These are phyloP conservation scores for Saprolegnia diclina DNA, from an alignment of 352 stramenopile species.

Conservation along the genomic window DNA sequence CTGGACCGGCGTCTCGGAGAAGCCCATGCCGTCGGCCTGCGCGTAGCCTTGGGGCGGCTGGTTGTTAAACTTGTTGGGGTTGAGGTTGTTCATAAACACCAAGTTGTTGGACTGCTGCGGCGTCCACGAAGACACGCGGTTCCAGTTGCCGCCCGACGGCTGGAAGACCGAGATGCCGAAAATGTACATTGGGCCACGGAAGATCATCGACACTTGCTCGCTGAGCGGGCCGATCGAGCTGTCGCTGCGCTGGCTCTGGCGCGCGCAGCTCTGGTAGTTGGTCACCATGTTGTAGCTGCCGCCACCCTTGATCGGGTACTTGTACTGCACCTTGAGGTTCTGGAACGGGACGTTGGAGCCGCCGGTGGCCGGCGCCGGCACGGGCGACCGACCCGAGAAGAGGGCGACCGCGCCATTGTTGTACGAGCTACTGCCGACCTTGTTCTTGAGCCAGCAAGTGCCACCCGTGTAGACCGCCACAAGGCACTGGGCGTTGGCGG, in stretches of 20 bases:
- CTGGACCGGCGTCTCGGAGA: conserved; percentile 33
- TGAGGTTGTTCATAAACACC: conserved; percentile 81
- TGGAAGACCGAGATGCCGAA: conserved; percentile 69
- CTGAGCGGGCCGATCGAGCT: conserved; percentile 54
- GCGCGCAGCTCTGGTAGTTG: conserved; percentile 50
- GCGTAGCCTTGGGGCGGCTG: conserved; percentile 57
- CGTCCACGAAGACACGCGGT: conserved; percentile 60
- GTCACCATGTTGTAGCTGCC: conserved; percentile 69
- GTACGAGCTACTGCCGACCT: neutral
- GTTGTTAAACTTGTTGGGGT: conserved; percentile 59
- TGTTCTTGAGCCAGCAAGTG: conserved; percentile 24
- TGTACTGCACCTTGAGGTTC: conserved; percentile 13
- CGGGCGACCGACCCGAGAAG: neutral
- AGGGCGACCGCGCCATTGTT: neutral
- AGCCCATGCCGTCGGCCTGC: conserved; percentile 42
- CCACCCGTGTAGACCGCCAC: conserved; percentile 5
- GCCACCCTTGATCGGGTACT: conserved; percentile 2
- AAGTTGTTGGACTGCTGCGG: conserved; percentile 56
- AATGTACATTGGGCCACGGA: conserved; percentile 65
- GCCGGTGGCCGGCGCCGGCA: neutral
- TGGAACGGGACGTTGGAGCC: neutral
- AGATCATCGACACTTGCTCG: conserved; percentile 55
- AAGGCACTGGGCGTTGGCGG: neutral
- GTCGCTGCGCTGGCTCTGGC: conserved; percentile 36
- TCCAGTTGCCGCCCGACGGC: conserved; percentile 39